phyloP scores from a whole-genome alignment of 306 rosid species.

The Trifolium fragiferum region DNA sequence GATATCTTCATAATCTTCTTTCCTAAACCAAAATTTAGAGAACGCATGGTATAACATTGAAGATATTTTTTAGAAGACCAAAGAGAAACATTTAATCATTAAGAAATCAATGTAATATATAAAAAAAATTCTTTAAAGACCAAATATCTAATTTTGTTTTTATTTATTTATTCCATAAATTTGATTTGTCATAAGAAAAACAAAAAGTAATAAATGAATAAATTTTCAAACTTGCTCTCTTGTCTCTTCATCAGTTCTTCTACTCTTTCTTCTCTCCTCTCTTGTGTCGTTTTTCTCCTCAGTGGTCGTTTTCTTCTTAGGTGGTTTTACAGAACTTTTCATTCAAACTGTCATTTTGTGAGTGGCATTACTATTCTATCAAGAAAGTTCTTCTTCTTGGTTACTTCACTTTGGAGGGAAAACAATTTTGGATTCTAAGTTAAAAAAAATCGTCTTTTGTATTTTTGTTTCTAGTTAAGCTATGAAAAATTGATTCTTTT shows the following conservation, averaged over 20 bases:
- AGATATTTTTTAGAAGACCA: no score
- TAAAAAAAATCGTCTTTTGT: not conserved
- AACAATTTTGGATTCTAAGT: not conserved
- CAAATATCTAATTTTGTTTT: no score
- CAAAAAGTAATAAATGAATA: no score
- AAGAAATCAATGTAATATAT: no score
- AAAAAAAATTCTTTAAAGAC: no score
- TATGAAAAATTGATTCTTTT: not conserved
- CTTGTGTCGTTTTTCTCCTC: conserved; percentile 43
- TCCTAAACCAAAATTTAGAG: no score
- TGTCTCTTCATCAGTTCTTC: conserved; percentile 16
- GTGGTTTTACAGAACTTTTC: not conserved
- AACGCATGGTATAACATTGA: no score
- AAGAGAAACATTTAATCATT: no score
- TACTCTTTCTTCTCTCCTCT: not conserved
- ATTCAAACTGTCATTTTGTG: conserved; percentile 18
- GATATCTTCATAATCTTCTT: no score
- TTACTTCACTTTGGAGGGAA: not conserved
- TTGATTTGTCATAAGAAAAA: not conserved
- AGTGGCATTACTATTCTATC: conserved; percentile 2
- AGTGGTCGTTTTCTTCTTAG: conserved; percentile 32
- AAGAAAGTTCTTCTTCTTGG: conserved; percentile 2
- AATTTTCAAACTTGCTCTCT: not conserved
- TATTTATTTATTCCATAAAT: no score
- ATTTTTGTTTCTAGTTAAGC: not conserved